Evolutionary conservation across 2,329 filamentous ascomycete genomes (phyloP).

Genomic region (Sclerotinia sclerotiorum): DNA sequence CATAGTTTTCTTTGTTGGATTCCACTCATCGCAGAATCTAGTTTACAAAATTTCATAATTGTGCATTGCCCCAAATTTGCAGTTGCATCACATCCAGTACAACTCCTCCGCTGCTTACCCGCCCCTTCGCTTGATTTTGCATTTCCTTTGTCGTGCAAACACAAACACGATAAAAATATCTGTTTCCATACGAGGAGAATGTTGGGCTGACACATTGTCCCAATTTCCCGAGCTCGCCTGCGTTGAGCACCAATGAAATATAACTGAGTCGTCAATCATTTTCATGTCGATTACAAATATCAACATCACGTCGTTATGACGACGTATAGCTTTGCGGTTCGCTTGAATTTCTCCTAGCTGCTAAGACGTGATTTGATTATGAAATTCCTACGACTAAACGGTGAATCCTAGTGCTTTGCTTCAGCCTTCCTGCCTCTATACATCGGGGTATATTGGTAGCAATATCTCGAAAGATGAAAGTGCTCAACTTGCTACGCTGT

Average conservation of each 20-base stretch:
- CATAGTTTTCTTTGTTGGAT: too few relatives aligned
- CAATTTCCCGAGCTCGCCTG: too few relatives aligned
- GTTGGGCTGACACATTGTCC: too few relatives aligned
- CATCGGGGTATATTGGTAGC: not conserved
- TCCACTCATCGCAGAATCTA: too few relatives aligned
- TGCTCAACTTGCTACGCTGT: not conserved
- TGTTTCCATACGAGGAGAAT: not conserved
- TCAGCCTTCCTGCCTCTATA: not conserved
- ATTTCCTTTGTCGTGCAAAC: not conserved
- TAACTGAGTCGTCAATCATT: too few relatives aligned
- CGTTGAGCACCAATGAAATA: too few relatives aligned
- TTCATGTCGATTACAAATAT: too few relatives aligned
- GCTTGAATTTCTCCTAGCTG: not conserved
- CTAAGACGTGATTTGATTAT: not conserved
- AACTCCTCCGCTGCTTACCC: not conserved
- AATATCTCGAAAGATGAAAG: not conserved
- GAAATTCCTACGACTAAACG: not conserved
- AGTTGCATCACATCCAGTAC: too few relatives aligned
- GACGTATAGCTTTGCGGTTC: too few relatives aligned
- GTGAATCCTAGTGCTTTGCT: not conserved
- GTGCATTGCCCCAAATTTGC: too few relatives aligned
- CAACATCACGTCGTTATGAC: too few relatives aligned
- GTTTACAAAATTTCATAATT: too few relatives aligned
- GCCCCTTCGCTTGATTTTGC: not conserved
- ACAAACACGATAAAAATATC: not conserved